Evolutionary conservation across 2,329 filamentous ascomycete species (phyloP).

Genomic region (Neopestalotiopsis sp.): DNA sequence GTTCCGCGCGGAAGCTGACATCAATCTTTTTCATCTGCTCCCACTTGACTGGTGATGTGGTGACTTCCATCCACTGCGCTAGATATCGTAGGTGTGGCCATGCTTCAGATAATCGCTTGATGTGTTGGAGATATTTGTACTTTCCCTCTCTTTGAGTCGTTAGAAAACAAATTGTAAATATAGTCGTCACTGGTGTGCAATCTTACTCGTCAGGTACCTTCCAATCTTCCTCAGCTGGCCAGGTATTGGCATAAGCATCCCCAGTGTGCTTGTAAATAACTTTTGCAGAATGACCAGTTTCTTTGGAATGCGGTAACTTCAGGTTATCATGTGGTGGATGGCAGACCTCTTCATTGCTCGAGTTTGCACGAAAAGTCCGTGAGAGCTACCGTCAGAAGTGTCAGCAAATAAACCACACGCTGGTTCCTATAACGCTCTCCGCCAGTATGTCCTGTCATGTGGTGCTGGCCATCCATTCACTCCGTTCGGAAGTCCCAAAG

Average conservation of each 20-base stretch:
- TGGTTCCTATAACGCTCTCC: too few species aligned
- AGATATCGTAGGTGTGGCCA: slow-evolving; percentile 32
- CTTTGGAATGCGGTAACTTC: slow-evolving; percentile 13
- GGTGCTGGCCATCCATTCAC: too few species aligned
- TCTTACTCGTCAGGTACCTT: too few species aligned
- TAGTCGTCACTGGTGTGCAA: too few species aligned
- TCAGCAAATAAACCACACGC: too few species aligned
- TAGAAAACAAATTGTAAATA: too few species aligned
- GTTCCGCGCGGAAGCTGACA: slow-evolving; percentile 19
- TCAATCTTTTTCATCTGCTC: slow-evolving; percentile 24
- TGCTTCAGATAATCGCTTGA: not conserved
- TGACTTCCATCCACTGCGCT: slow-evolving; percentile 33
- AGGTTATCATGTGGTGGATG: too few species aligned
- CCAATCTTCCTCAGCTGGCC: not conserved
- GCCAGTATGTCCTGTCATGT: too few species aligned
- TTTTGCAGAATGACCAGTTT: not conserved
- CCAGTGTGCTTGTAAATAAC: not conserved
- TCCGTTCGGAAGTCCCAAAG: too few species aligned
- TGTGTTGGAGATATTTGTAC: slow-evolving; percentile 1
- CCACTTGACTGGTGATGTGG: slow-evolving; percentile 33
- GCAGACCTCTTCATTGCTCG: too few species aligned
- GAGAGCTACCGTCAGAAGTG: too few species aligned
- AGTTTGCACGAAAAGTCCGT: too few species aligned
- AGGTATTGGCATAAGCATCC: not conserved
- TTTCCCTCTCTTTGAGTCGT: not conserved